phyloP scores from a whole-genome alignment of 1,284 basidiomycete genomes.

The Stygiomarasmius scandens region DNA sequence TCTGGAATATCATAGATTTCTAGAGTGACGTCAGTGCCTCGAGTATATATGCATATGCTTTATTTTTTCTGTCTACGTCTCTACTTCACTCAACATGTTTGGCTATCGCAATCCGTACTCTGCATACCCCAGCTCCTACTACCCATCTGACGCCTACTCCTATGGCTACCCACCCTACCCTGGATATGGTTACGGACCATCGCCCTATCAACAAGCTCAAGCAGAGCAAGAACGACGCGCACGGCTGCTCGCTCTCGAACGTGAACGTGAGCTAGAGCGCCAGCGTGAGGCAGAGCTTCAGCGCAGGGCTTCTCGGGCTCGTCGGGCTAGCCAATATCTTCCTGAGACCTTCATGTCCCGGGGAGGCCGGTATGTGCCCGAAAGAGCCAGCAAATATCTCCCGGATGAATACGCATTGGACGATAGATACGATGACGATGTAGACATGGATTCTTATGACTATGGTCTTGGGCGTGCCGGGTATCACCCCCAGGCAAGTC shows the following conservation, averaged over 20 bases:
- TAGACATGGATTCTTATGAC: conserved; percentile 7
- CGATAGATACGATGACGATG: not conserved
- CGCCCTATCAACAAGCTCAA: conserved; percentile 3
- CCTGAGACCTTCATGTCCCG: conserved; percentile 2
- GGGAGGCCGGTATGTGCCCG: conserved; percentile 4
- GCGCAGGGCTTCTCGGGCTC: not conserved
- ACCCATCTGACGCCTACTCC: not conserved
- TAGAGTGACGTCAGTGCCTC: conserved; percentile 3
- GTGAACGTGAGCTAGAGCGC: not conserved
- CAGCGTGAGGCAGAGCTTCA: not conserved
- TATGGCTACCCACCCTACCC: not conserved
- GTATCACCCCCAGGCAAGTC: not conserved
- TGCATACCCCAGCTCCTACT: not conserved
- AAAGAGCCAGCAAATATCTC: conserved; percentile 9
- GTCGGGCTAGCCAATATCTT: conserved; percentile 10
- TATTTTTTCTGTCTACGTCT: not conserved
- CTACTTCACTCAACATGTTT: conserved; percentile 1
- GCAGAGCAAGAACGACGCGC: conserved; percentile 9
- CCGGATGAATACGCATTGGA: conserved; percentile 4
- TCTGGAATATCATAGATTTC: not conserved
- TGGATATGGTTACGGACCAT: not conserved
- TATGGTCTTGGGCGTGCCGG: conserved; percentile 7
- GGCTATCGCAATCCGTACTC: conserved; percentile 1
- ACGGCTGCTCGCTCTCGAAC: not conserved
- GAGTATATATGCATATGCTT: not conserved